Evolutionary conservation across 2,329 filamentous ascomycete genomes (phyloP).

Genomic region (Ceratocystis diversiconidia): DNA sequence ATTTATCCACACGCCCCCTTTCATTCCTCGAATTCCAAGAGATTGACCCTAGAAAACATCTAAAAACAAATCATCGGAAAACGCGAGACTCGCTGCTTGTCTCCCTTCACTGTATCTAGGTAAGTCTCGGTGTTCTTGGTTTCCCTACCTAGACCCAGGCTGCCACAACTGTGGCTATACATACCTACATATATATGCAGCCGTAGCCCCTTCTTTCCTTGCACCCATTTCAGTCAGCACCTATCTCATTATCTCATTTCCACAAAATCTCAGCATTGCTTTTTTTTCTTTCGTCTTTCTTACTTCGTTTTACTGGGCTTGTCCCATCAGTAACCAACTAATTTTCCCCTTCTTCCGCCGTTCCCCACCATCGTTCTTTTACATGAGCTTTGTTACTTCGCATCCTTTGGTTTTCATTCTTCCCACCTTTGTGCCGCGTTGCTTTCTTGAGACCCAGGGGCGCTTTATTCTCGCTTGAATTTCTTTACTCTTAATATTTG

Average conservation of each 20-base stretch:
- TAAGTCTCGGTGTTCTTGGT: background rate
- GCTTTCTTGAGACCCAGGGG: background rate
- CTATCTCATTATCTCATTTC: background rate
- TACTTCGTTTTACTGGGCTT: background rate
- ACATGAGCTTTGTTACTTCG: constrained; percentile 11
- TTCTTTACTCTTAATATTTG: constrained; percentile 5
- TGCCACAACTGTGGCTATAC: background rate
- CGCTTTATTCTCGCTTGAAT: constrained; percentile 4
- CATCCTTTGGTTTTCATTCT: background rate
- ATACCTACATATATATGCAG: background rate
- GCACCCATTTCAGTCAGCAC: background rate
- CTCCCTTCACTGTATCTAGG: background rate
- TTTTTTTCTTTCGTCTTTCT: background rate
- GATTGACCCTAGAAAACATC: constrained; percentile 8
- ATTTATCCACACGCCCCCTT: constrained; percentile 2
- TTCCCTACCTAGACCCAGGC: background rate
- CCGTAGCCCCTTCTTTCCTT: background rate
- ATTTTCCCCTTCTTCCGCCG: constrained; percentile 1
- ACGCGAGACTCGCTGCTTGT: background rate
- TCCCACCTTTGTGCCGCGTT: background rate
- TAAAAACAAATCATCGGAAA: background rate
- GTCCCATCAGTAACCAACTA: constrained; percentile 8
- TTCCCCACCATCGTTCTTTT: constrained; percentile 15
- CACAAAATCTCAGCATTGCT: background rate
- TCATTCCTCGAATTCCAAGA: constrained; percentile 10